Conservation (phyloP, 2,329 filamentous ascomycete genomes). For the Cercospora zeina region DNA sequence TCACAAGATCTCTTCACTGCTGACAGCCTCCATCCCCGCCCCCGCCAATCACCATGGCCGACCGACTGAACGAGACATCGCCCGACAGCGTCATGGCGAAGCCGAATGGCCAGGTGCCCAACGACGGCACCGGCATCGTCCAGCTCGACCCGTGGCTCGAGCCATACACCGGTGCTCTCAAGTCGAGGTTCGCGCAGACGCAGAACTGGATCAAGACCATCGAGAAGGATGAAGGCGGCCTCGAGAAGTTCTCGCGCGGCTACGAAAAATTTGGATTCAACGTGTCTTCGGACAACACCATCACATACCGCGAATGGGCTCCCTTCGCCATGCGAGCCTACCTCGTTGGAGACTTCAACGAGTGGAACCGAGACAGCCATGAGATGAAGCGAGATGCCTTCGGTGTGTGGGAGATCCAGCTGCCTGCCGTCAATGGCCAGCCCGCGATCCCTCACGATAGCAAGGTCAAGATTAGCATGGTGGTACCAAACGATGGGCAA, state of each 20-base stretch:
- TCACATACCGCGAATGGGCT: constrained; percentile 94
- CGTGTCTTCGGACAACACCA: constrained; percentile 76
- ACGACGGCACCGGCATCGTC: constrained; percentile 77
- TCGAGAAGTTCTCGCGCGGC: constrained; percentile 89
- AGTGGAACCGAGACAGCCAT: constrained; percentile 80
- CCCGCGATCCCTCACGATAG: constrained; percentile 87
- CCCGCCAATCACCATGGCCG: constrained; percentile 36
- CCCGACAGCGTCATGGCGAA: constrained; percentile 49
- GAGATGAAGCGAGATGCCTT: constrained; percentile 84
- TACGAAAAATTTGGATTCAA: constrained; percentile 85
- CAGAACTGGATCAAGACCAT: constrained; percentile 86
- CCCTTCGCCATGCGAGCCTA: constrained; percentile 82
- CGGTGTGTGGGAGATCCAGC: constrained; percentile 80
- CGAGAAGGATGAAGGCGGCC: constrained; percentile 77
- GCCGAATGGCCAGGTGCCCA: constrained; percentile 56
- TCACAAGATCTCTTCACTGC: neutral
- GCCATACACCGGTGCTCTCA: constrained; percentile 77
- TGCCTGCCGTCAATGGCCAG: constrained; percentile 74
- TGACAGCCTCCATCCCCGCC: constrained; percentile 6
- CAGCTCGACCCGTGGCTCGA: constrained; percentile 85
- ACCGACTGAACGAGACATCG: constrained; percentile 48
- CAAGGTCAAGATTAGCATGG: constrained; percentile 89
- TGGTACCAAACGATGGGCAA: constrained; percentile 70
- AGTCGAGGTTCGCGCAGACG: constrained; percentile 73
- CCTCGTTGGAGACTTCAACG: constrained; percentile 93